Evolutionary conservation across 2,329 filamentous ascomycete genomes (phyloP).

Genomic region (Juglanconis oblonga): DNA sequence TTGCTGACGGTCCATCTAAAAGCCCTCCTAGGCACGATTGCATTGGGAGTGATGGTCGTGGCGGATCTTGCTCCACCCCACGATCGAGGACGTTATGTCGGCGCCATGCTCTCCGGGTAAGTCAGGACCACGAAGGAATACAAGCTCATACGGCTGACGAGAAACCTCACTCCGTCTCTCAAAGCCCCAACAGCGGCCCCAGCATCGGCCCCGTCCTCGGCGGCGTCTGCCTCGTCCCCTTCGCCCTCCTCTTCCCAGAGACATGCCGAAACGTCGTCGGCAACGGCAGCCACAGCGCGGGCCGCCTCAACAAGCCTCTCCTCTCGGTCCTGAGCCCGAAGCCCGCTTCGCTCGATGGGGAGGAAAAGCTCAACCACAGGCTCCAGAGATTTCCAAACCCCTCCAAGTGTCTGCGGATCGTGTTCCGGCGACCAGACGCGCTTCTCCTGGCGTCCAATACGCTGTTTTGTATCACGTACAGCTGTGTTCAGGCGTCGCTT

Average conservation of each 20-base stretch:
- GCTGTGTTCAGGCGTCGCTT: conserved; percentile 23
- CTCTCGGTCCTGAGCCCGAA: not conserved
- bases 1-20: not conserved
- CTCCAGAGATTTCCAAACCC: conserved; percentile 16
- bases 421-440: conserved; percentile 18
- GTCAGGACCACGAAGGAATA: not conserved
- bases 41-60: not conserved
- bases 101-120: not conserved
- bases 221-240: conserved; percentile 23
- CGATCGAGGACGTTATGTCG: not conserved
- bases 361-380: not conserved
- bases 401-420: conserved; percentile 20
- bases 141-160: not conserved
- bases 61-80: not conserved
- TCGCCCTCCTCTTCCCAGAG: conserved; percentile 27
- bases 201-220: conserved; percentile 31
- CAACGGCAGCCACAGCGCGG: conserved; percentile 22
- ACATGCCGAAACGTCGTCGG: conserved; percentile 32
- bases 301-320: conserved; percentile 5
- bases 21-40: not conserved
- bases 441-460: conserved; percentile 20
- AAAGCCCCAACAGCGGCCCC: not conserved
- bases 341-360: not conserved
- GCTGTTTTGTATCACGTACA: conserved; percentile 22
- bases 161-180: not conserved